A percentile compares a stretch with the other conserved stretches of the same genome.
These are phyloP conservation scores for Recurvomyces mirabilis DNA, from an alignment of 495 filamentous ascomycete genomes.

Conservation along the genomic window DNA sequence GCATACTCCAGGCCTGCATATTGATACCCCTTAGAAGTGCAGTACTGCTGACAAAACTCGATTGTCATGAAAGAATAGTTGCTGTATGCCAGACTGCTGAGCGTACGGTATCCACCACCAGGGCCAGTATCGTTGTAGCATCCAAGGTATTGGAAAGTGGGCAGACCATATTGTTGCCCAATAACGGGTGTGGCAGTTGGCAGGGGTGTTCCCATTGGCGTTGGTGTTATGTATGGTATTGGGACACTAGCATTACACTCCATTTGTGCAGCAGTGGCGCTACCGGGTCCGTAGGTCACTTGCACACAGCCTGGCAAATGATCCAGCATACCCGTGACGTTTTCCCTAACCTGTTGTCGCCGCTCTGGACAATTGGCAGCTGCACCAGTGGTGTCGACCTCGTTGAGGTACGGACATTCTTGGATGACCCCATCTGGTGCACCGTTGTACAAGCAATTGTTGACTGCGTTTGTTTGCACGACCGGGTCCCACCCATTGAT, in stretches of 20 bases:
- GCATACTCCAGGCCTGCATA: constrained; percentile 18
- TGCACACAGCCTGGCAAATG: constrained; percentile 21
- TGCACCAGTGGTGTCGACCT: constrained; percentile 11
- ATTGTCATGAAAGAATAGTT: constrained; percentile 19
- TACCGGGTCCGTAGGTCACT: constrained; percentile 17
- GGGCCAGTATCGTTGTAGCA: constrained; percentile 20
- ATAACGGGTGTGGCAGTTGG: constrained; percentile 9
- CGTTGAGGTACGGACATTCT: constrained; percentile 12
- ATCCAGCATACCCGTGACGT: constrained; percentile 10
- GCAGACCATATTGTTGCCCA: constrained; percentile 15
- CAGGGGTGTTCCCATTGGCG: constrained; percentile 8
- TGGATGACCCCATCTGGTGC: constrained; percentile 13
- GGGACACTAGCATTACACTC: constrained; percentile 10
- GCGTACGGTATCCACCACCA: constrained; percentile 4
- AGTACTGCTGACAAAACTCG: constrained; percentile 20
- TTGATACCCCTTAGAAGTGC: constrained; percentile 7
- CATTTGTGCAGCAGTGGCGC: constrained; percentile 12
- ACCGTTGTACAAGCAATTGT: constrained; percentile 13
- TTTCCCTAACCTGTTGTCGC: constrained; percentile 15
- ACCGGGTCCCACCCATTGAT: constrained; percentile 22
- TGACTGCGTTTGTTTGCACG: constrained; percentile 14
- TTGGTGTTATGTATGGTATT: constrained; percentile 7
- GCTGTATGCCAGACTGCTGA: constrained; percentile 4
- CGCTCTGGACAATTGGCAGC: constrained; percentile 19
- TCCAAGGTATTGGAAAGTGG: constrained; percentile 15